Evolutionary conservation across 352 stramenopile genomes (phyloP).

Genomic region (Pythium graminicola): DNA sequence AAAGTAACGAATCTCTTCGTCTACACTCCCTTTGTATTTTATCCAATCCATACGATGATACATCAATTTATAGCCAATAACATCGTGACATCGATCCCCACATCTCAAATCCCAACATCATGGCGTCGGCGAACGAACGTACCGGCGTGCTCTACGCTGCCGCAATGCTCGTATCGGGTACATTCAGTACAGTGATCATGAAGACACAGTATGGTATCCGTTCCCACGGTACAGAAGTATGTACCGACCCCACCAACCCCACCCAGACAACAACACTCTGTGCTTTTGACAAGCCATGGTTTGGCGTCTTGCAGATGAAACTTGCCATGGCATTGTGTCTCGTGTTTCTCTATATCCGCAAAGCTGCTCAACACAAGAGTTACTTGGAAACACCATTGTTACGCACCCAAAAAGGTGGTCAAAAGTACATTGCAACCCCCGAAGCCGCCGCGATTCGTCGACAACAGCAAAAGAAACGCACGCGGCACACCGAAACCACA

Average conservation of each 20-base stretch:
- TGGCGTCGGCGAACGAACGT: slow-evolving; percentile 17
- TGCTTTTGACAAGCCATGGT: slow-evolving; percentile 83
- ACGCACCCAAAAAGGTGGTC: slow-evolving; percentile 52
- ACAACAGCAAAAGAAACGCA: slow-evolving; percentile 26
- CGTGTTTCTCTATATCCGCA: slow-evolving; percentile 63
- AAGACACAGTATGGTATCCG: slow-evolving; percentile 77
- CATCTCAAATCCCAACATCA: too few species aligned
- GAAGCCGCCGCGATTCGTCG: slow-evolving; percentile 37
- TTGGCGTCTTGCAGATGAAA: slow-evolving; percentile 83
- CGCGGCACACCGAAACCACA: slow-evolving; percentile 30
- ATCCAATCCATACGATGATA: background rate
- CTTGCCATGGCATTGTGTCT: slow-evolving; percentile 75
- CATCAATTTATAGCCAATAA: background rate
- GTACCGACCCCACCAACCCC: slow-evolving; percentile 32
- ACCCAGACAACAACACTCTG: slow-evolving; percentile 43
- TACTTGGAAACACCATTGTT: slow-evolving; percentile 70
- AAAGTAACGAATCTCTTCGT: too few species aligned
- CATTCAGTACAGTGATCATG: slow-evolving; percentile 82
- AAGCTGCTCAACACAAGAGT: slow-evolving; percentile 39
- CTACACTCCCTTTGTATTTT: background rate
- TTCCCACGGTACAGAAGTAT: slow-evolving; percentile 42
- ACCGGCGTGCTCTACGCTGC: slow-evolving; percentile 46
- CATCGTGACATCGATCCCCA: too few species aligned
- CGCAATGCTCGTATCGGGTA: slow-evolving; percentile 74
- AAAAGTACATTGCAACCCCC: slow-evolving; percentile 50